Evolutionary conservation across 352 stramenopile species (phyloP), one percentile per base, ranked within the genome.

Genomic region (Plasmopara muralis): DNA sequence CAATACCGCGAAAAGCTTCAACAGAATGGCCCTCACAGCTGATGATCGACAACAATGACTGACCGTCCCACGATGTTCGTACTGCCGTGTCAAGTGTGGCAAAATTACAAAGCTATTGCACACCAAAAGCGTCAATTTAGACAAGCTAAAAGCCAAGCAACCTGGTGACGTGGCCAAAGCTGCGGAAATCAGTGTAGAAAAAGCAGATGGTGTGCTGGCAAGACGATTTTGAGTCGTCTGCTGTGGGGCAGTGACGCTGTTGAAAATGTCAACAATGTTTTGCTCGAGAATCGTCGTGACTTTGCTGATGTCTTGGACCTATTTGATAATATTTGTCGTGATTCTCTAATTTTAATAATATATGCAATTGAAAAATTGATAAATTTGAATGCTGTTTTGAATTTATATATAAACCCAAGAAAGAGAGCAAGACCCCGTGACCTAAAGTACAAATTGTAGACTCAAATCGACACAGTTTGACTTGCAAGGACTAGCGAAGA

Each of bases 241-340:
- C 20, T 71, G 47, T 53, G 71, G 5, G 66, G 66, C 18, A 71
- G 62, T 28, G 66, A 74, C 44, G 66, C 66, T 1, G 55, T 74
- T 1, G 50, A 51, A n/a, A 54, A 68, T 12, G 66, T 54, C 6
- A 53, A 53, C 64, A 51, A 39, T 0, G 62, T 64, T 7, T 31
- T 74, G 18, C 31, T 51, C 0, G 43, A 55, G 18, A 61, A 41
- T 28, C 50, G 52, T 16, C 52, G 41, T 4, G 66, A 74, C 30
- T 57, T 69, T 50, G 9, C 20, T 25, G 20, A 25, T 25, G 20
- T 25, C 20, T 25, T 25, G 20, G n/a, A n/a, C n/a, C n/a, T n/a
- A n/a, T n/a, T n/a, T n/a, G n/a, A n/a, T n/a, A n/a, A n/a, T n/a
- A n/a, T n/a, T n/a, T n/a, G n/a, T 3, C 3, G 20, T 25, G 20